phyloP scores from a whole-genome alignment of 106 monocot species.

The Platanthera guangdongensis region DNA sequence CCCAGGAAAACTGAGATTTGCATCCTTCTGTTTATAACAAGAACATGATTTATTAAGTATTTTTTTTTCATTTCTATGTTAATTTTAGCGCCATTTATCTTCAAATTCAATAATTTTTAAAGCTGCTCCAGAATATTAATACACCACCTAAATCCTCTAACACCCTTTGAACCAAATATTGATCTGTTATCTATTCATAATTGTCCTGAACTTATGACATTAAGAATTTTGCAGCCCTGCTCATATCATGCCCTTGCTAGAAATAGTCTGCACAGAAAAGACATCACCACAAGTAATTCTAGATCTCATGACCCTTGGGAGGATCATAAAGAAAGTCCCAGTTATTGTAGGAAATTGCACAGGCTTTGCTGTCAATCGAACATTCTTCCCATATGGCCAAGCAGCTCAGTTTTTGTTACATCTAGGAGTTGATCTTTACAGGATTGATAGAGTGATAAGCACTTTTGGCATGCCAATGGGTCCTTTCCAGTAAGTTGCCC shows the following conservation, averaged over 20 bases:
- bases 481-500: conserved; percentile 73
- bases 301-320: conserved; percentile 79
- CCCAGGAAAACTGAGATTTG: not conserved
- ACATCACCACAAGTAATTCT: conserved; percentile 86
- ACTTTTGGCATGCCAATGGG: conserved; percentile 92
- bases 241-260: conserved; percentile 83
- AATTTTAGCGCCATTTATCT: not conserved
- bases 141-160: not conserved
- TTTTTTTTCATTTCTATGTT: not conserved
- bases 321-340: conserved; percentile 79
- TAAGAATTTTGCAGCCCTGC: conserved; percentile 49
- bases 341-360: conserved; percentile 87
- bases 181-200: not conserved
- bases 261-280: conserved; percentile 76
- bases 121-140: not conserved
- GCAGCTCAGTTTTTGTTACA: conserved; percentile 44
- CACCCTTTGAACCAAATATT: not conserved
- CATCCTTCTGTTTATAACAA: not conserved
- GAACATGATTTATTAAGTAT: not conserved
- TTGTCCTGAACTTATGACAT: not conserved
- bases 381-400: conserved; percentile 81
- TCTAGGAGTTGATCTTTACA: conserved; percentile 73
- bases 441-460: conserved; percentile 68
- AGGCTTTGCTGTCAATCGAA: conserved; percentile 84
- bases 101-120: not conserved